A percentile compares a stretch with the other conserved stretches of the same genome.
These are phyloP conservation scores for Cercophora scortea DNA, from an alignment of 495 filamentous ascomycete species.

Conservation along the genomic window DNA sequence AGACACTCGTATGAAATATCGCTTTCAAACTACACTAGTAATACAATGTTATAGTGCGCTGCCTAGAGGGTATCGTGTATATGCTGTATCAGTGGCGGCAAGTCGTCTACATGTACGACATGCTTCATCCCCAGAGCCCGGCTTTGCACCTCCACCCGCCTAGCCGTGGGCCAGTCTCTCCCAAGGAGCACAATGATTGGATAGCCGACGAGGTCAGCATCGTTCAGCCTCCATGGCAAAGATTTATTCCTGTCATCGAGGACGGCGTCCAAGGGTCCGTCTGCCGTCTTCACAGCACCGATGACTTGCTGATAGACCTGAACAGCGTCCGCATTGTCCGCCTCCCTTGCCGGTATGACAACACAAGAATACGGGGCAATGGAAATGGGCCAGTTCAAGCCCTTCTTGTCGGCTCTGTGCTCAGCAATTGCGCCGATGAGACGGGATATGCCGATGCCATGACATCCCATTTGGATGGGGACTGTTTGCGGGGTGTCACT, in stretches of 20 bases:
- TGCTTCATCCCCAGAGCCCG: constrained; percentile 38
- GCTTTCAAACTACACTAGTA: neutral
- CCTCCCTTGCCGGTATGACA: constrained; percentile 49
- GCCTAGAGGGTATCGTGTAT: neutral
- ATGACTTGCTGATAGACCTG: constrained; percentile 48
- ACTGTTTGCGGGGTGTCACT: constrained; percentile 19
- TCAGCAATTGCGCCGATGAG: constrained; percentile 83
- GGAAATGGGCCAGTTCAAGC: constrained; percentile 80
- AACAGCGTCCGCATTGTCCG: constrained; percentile 42
- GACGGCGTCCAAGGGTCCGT: constrained; percentile 40
- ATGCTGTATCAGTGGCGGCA: constrained; percentile 10
- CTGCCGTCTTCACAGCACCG: neutral
- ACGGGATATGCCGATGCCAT: constrained; percentile 89
- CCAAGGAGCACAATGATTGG: constrained; percentile 76
- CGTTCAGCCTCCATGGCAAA: constrained; percentile 75
- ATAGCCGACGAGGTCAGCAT: constrained; percentile 85
- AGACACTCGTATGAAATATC: neutral
- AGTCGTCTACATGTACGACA: constrained; percentile 14
- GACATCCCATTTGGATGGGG: constrained; percentile 86
- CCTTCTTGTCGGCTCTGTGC: constrained; percentile 58
- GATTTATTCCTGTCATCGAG: constrained; percentile 69
- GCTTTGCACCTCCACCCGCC: constrained; percentile 70
- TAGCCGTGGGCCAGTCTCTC: constrained; percentile 57
- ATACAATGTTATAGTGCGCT: neutral
- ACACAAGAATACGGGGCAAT: constrained; percentile 82